Evolutionary conservation across 1,284 basidiomycete species (phyloP), one percentile per base, ranked within the genome.

Genomic region (Singerocomus inundabilis): DNA sequence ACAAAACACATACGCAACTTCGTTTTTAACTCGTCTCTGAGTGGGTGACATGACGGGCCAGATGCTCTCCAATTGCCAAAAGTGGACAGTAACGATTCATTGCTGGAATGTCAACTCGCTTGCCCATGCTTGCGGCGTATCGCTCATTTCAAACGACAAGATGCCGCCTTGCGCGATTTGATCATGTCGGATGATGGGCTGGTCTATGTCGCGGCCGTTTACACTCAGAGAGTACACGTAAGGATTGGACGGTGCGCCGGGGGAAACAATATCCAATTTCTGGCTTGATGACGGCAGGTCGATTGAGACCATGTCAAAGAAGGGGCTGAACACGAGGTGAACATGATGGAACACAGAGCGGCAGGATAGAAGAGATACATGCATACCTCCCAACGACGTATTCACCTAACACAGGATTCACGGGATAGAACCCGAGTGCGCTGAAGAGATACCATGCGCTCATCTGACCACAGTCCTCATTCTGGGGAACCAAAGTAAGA

Each of bases 401-500:
- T 57, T 82, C 79, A 8, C 80, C 79, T 1, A 83, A 85, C 0
- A 86, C 85, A 0, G 89, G 88, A 62, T 91, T 83, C 44, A 93
- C 88, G n/a, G 90, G 89, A 60, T 93, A 93, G 69, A 93, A 87
- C 0, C 91, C 90, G 62, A 93, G 74, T 2, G 86, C 82, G 38
- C 82, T 84, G 69, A 91, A 93, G 11, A 91, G 75, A 62, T 86
- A 92, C 90, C 90, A 93, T 0, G 89, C 85, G 59, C 84, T 88
- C 88, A 92, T 92, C 64, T 93, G 91, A 0, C 91, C 90, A 57
- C 90, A 92, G 60, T 93, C 91, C 65, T 93, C 91, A 60, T 93
- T 93, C 82, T 89, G 57, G 11, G 6, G 24, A 41, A 4, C 8
- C 10, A 3, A 43, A 37, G 31, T 34, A 11, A 40, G 44, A 21